Percentiles rank a stretch among this genome's conserved stretches.
These are phyloP conservation scores for Maudiozyma barnettii DNA, from an alignment of 805 yeast species.

Conservation along the genomic window DNA sequence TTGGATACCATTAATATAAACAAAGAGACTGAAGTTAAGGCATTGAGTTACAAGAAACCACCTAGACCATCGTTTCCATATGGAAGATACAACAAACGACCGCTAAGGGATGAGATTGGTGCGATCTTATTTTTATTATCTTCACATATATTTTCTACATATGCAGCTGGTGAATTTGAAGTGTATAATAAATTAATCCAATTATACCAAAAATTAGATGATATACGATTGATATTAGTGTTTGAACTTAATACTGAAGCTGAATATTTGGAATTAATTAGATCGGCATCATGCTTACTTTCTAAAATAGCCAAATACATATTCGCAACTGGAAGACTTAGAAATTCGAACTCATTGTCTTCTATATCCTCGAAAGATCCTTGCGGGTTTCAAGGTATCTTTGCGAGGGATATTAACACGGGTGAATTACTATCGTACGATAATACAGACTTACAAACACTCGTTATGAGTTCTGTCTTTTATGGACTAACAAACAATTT, in stretches of 20 bases:
- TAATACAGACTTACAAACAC: conserved; percentile 40
- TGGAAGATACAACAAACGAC: conserved; percentile 35
- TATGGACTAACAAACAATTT: conserved; percentile 66
- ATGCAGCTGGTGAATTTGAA: conserved; percentile 61
- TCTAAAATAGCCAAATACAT: conserved; percentile 54
- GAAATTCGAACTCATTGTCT: conserved; percentile 14
- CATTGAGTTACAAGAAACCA: conserved; percentile 16
- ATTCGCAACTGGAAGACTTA: conserved; percentile 34
- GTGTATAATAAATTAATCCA: conserved; percentile 46
- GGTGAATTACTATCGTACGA: conserved; percentile 45
- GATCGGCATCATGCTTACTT: conserved; percentile 43
- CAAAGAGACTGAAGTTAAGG: conserved; percentile 18
- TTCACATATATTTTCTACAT: conserved; percentile 58
- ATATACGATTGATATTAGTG: conserved; percentile 43
- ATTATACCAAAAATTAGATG: conserved; percentile 49
- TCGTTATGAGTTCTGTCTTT: conserved; percentile 60
- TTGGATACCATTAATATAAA: conserved; percentile 25
- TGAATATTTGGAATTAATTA: conserved; percentile 42
- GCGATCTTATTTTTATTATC: conserved; percentile 49
- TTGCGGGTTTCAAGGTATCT: conserved; percentile 57
- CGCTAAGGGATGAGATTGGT: conserved; percentile 46
- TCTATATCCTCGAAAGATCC: conserved; percentile 31
- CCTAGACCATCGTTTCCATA: conserved; percentile 49
- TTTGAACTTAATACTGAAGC: conserved; percentile 43
- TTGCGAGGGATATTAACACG: conserved; percentile 50